phyloP scores from a whole-genome alignment of 441 rosid genomes.

The Gossypium trilobum region DNA sequence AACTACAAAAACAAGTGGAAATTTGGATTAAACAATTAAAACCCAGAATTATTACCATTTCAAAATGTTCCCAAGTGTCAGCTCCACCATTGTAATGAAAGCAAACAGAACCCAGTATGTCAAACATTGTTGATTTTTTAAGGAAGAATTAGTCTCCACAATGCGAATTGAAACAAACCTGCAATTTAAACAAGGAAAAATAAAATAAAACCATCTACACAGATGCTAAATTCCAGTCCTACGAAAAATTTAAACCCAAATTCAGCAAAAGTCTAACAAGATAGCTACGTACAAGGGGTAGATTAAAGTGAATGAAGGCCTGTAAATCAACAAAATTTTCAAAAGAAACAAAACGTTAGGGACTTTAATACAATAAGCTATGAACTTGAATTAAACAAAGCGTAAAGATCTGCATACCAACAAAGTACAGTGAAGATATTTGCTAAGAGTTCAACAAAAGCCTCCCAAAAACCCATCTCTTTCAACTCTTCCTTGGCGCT shows the following conservation, averaged over 20 bases:
- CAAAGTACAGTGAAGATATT: slow-evolving; percentile 19
- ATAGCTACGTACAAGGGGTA: slow-evolving; percentile 20
- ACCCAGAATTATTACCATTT: slow-evolving; percentile 14
- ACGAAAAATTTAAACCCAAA: background rate
- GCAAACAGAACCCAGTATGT: slow-evolving; percentile 32
- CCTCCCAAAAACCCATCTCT: slow-evolving; percentile 16
- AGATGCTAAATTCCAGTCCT: background rate
- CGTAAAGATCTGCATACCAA: slow-evolving; percentile 14
- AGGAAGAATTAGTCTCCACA: slow-evolving; percentile 20
- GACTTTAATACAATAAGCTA: background rate
- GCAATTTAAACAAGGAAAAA: background rate
- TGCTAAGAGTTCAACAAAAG: slow-evolving; percentile 3
- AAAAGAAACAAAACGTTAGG: background rate
- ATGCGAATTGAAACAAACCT: slow-evolving; percentile 24
- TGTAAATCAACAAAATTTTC: background rate
- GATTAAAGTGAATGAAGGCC: slow-evolving; percentile 21
- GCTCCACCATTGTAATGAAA: slow-evolving; percentile 19
- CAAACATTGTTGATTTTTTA: slow-evolving; percentile 28
- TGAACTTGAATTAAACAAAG: background rate
- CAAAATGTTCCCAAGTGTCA: slow-evolving; percentile 16
- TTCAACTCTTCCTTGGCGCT: background rate
- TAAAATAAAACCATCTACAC: background rate
- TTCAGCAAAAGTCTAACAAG: background rate
- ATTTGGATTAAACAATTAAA: background rate
- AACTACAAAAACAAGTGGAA: background rate